These are phyloP conservation scores for Sphagnum contortum DNA, from an alignment of 225 moss, liverwort and hornwort genomes.

Conservation along the genomic window DNA sequence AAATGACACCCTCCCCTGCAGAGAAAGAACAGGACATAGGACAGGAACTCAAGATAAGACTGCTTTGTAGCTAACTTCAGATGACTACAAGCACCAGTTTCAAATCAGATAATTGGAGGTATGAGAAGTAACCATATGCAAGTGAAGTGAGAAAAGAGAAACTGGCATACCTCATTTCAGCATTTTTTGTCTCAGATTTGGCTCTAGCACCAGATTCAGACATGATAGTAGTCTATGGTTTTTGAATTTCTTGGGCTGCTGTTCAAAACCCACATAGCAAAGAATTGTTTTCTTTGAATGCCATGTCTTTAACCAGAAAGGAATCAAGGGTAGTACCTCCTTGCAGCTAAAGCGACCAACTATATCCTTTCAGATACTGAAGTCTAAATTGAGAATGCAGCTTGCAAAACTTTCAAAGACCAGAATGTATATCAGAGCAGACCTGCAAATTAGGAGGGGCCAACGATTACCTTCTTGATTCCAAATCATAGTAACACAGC, in stretches of 20 bases:
- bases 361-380: too few species aligned
- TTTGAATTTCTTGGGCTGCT: conserved; percentile 82
- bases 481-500: conserved; percentile 82
- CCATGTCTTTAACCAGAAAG: conserved; percentile 86
- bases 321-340: conserved; percentile 99
- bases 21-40: background rate
- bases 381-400: too few species aligned
- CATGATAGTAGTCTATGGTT: conserved; percentile 54
- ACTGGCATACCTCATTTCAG: conserved; percentile 72
- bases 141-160: background rate
- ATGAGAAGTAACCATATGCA: too few species aligned
- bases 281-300: conserved; percentile 85
- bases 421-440: too few species aligned
- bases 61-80: too few species aligned
- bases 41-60: too few species aligned
- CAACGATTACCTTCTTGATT: conserved; percentile 69
- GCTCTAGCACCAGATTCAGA: conserved; percentile 87
- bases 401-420: too few species aligned
- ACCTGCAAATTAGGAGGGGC: too few species aligned
- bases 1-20: conserved; percentile 77
- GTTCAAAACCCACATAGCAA: conserved; percentile 94
- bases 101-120: too few species aligned
- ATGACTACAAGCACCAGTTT: too few species aligned
- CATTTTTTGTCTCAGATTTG: conserved; percentile 98
- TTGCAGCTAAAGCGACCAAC: conserved; percentile 40